These are phyloP conservation scores for Boletus sp. DNA, from an alignment of 768 basidiomycete species.

Conservation along the genomic window DNA sequence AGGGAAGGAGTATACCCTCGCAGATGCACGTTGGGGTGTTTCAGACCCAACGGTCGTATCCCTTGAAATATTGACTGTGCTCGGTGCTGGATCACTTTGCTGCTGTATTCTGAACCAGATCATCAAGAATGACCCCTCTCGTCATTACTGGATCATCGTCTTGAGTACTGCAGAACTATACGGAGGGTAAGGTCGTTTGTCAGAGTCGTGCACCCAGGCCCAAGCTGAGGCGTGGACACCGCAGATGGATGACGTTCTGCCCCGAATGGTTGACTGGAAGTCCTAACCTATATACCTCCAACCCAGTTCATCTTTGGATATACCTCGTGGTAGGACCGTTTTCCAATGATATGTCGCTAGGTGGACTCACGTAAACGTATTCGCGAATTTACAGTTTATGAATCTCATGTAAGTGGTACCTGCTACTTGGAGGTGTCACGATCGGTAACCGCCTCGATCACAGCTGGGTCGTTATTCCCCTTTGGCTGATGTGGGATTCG, in stretches of 20 bases:
- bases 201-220: not conserved
- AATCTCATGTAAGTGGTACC: slow-evolving; percentile 61
- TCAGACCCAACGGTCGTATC: slow-evolving; percentile 80
- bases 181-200: slow-evolving; percentile 53
- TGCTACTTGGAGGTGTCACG: not conserved
- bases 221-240: not conserved
- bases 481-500: slow-evolving; percentile 77
- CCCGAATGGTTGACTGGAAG: slow-evolving; percentile 83
- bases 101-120: slow-evolving; percentile 70
- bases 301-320: slow-evolving; percentile 72
- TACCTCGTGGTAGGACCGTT: slow-evolving; percentile 66
- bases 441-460: slow-evolving; percentile 2
- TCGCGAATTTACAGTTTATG: slow-evolving; percentile 57
- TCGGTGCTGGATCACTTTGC: slow-evolving; percentile 69
- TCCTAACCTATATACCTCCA: slow-evolving; percentile 68
- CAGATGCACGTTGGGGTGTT: slow-evolving; percentile 80
- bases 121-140: slow-evolving; percentile 57
- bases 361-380: not conserved
- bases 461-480: slow-evolving; percentile 79
- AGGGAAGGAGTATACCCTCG: slow-evolving; percentile 83
- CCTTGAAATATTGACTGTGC: slow-evolving; percentile 80
- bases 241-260: slow-evolving; percentile 84
- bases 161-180: slow-evolving; percentile 75
- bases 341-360: not conserved
- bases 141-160: slow-evolving; percentile 70